These are phyloP conservation scores for Fusarium pilosicola DNA, from an alignment of 2,329 filamentous ascomycete species.

Conservation along the genomic window DNA sequence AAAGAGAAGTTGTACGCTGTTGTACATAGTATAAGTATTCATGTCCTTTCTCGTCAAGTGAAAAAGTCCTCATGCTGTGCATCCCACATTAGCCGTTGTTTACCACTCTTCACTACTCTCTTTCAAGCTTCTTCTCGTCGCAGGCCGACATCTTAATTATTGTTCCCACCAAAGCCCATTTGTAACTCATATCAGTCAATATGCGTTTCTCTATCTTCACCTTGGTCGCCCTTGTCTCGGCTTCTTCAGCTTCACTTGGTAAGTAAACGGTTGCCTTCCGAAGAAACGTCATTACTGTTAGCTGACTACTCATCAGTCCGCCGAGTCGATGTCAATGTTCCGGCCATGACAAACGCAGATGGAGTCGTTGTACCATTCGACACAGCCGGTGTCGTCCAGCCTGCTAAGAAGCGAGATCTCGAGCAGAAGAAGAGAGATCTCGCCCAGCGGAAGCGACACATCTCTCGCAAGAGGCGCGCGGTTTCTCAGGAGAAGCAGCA, in stretches of 20 bases:
- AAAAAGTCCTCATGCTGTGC: slow-evolving; percentile 4
- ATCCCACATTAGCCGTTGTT: slow-evolving; percentile 8
- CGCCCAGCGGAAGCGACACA: not conserved
- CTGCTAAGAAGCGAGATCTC: slow-evolving; percentile 42
- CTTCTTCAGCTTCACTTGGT: slow-evolving; percentile 55
- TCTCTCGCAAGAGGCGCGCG: slow-evolving; percentile 4
- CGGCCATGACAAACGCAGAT: slow-evolving; percentile 58
- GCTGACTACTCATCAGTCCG: slow-evolving; percentile 26
- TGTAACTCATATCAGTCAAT: slow-evolving; percentile 48
- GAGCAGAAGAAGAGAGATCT: slow-evolving; percentile 4
- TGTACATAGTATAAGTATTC: slow-evolving; percentile 19
- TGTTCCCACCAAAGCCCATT: slow-evolving; percentile 24
- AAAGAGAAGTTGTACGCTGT: not conserved
- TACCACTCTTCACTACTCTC: not conserved
- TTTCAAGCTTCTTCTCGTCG: slow-evolving; percentile 52
- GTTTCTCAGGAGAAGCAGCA: slow-evolving; percentile 9
- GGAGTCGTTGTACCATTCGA: slow-evolving; percentile 60
- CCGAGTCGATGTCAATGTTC: slow-evolving; percentile 47
- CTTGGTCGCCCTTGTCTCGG: slow-evolving; percentile 58
- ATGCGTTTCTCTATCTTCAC: slow-evolving; percentile 64
- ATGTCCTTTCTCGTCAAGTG: not conserved
- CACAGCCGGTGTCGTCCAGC: slow-evolving; percentile 55
- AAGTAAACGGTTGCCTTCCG: slow-evolving; percentile 14
- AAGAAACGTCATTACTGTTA: not conserved
- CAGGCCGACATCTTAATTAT: slow-evolving; percentile 59